phyloP scores from a whole-genome alignment of 495 filamentous ascomycete genomes.

The Hypoxylon cercidicola region DNA sequence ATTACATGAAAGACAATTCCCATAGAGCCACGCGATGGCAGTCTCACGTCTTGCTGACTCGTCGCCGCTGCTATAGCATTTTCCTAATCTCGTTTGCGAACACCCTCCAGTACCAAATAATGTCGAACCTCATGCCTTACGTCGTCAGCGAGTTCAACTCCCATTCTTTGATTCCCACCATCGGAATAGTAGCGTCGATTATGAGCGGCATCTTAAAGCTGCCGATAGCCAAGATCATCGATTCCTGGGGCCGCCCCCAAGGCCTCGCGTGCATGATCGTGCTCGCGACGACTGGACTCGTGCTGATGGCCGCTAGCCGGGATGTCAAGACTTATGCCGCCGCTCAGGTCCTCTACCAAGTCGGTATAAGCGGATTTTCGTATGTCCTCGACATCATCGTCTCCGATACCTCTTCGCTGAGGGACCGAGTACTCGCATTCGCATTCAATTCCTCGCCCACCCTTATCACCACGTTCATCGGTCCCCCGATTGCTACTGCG shows the following conservation, averaged over 20 bases:
- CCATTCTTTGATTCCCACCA: slow-evolving; percentile 62
- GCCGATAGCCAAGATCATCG: slow-evolving; percentile 71
- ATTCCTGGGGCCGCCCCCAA: slow-evolving; percentile 69
- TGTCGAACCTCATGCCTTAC: slow-evolving; percentile 55
- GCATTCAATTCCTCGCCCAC: slow-evolving; percentile 67
- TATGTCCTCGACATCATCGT: slow-evolving; percentile 67
- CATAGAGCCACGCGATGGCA: slow-evolving; percentile 5
- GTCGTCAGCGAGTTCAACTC: slow-evolving; percentile 58
- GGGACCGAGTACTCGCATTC: slow-evolving; percentile 65
- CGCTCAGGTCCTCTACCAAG: slow-evolving; percentile 65
- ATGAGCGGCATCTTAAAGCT: slow-evolving; percentile 71
- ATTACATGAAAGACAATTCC: neutral
- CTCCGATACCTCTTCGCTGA: slow-evolving; percentile 67
- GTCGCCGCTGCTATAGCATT: slow-evolving; percentile 43
- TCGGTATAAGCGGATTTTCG: slow-evolving; percentile 64
- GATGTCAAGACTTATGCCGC: slow-evolving; percentile 61
- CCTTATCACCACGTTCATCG: slow-evolving; percentile 65
- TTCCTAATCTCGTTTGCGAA: slow-evolving; percentile 60
- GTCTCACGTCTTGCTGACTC: slow-evolving; percentile 24
- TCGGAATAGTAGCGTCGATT: slow-evolving; percentile 61
- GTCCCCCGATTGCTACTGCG: slow-evolving; percentile 47
- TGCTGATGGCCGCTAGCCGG: slow-evolving; percentile 64
- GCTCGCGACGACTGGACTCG: slow-evolving; percentile 56
- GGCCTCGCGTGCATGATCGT: slow-evolving; percentile 53
- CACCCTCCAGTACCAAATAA: slow-evolving; percentile 55